These are phyloP conservation scores for Pogostemon cablin DNA, from an alignment of 257 asterid species.

Conservation along the genomic window DNA sequence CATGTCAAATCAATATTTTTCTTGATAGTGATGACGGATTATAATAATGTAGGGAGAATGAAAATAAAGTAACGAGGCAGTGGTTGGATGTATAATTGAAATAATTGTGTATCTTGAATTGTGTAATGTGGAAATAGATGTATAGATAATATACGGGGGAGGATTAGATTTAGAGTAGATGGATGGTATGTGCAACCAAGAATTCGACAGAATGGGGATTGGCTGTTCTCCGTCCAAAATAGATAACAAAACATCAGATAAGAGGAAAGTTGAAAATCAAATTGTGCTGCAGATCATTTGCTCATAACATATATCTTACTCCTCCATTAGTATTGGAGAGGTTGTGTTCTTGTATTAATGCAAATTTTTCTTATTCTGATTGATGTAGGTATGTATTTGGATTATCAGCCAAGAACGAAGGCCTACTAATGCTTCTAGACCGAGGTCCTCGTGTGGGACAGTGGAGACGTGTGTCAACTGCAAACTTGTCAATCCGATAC, in stretches of 20 bases:
- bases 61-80: no score
- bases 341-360: constrained; percentile 2
- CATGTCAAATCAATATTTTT: no score
- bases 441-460: constrained; percentile 69
- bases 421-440: constrained; percentile 75
- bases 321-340: constrained; percentile 5
- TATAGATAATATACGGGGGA: no score
- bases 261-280: not conserved
- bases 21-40: no score
- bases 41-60: no score
- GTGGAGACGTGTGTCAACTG: constrained; percentile 59
- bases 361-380: not conserved
- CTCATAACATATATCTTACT: not conserved
- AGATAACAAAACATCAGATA: not conserved
- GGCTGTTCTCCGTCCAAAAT: not conserved
- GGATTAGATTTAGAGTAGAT: no score
- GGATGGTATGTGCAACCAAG: no score
- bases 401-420: constrained; percentile 61
- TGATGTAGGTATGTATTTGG: constrained; percentile 78
- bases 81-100: no score
- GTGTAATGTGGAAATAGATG: no score
- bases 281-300: constrained; percentile 7
- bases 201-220: no score
- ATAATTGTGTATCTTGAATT: no score
- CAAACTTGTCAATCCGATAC: constrained; percentile 40